Evolutionary conservation across 2,329 filamentous ascomycete genomes (phyloP).

Genomic region (Paraphoma chrysanthemicola): DNA sequence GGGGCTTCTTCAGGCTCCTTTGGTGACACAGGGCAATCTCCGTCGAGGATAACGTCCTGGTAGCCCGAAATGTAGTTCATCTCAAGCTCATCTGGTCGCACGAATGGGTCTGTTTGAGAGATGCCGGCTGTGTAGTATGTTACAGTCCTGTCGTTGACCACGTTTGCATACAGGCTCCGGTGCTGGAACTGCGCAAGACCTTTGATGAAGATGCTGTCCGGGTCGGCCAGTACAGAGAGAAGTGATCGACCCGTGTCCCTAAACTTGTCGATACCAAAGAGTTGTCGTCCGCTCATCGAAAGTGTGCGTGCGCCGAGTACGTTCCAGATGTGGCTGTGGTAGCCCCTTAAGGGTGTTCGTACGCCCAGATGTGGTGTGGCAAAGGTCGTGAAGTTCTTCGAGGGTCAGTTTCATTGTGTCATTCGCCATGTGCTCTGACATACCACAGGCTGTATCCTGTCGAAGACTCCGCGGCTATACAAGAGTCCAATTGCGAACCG

Average conservation of each 20-base stretch:
- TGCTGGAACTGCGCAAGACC: conserved; percentile 78
- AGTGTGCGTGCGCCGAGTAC: conserved; percentile 81
- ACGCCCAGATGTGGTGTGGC: conserved; percentile 75
- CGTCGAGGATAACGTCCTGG: conserved; percentile 77
- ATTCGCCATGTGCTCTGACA: conserved; percentile 45
- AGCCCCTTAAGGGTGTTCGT: conserved; percentile 53
- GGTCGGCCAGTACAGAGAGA: conserved; percentile 81
- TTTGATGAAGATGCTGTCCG: conserved; percentile 82
- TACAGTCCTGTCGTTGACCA: conserved; percentile 83
- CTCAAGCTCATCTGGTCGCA: conserved; percentile 69
- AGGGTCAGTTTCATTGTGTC: conserved; percentile 13
- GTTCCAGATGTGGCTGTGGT: conserved; percentile 66
- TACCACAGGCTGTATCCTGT: conserved; percentile 79
- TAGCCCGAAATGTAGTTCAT: conserved; percentile 78
- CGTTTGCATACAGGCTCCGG: conserved; percentile 82
- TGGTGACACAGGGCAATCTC: conserved; percentile 64
- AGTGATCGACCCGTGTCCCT: conserved; percentile 82
- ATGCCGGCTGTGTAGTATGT: conserved; percentile 85
- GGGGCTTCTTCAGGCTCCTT: conserved; percentile 46
- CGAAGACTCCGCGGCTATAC: conserved; percentile 79
- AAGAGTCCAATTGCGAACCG: conserved; percentile 87
- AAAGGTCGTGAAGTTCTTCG: conserved; percentile 91
- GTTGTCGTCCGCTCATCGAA: conserved; percentile 82
- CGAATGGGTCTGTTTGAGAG: conserved; percentile 78
- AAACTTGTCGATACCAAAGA: conserved; percentile 88